Evolutionary conservation across 1,139 yeast genomes (phyloP).

Genomic region (Pichia sp.): DNA sequence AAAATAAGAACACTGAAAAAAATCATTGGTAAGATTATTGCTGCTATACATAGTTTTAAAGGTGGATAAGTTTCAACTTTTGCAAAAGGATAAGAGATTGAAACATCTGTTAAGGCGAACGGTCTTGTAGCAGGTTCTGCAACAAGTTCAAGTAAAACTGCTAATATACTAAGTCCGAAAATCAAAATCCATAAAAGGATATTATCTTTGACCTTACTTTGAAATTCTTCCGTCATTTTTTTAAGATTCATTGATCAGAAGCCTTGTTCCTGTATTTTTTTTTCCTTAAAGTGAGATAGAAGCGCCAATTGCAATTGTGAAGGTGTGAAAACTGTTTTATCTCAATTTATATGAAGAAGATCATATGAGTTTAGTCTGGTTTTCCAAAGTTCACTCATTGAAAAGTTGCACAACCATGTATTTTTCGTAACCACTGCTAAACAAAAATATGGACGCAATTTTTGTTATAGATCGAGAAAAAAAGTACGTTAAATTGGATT

Average conservation of each 20-base stretch:
- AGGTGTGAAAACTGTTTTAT: too few relatives aligned
- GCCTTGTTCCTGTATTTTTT: too few relatives aligned
- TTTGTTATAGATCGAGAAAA: too few relatives aligned
- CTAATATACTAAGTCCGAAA: slow-evolving; percentile 2
- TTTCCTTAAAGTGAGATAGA: too few relatives aligned
- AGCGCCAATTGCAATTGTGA: too few relatives aligned
- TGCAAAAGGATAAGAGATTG: slow-evolving; percentile 42
- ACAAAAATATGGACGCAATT: too few relatives aligned
- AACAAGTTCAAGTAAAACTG: slow-evolving; percentile 18
- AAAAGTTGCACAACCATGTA: too few relatives aligned
- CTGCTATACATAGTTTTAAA: slow-evolving; percentile 32
- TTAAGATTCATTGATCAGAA: slow-evolving; percentile 5
- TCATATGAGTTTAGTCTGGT: too few relatives aligned
- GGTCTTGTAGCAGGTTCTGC: slow-evolving; percentile 33
- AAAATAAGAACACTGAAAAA: slow-evolving; percentile 20
- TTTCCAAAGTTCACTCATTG: too few relatives aligned
- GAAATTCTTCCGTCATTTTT: slow-evolving; percentile 3
- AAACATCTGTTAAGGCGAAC: slow-evolving; percentile 32
- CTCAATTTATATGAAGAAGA: too few relatives aligned
- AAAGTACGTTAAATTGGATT: too few relatives aligned
- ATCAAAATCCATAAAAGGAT: slow-evolving; percentile 14
- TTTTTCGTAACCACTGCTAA: too few relatives aligned
- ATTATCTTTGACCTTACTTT: slow-evolving; percentile 12
- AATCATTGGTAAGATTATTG: slow-evolving; percentile 35
- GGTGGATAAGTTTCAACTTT: slow-evolving; percentile 36